phyloP scores from a whole-genome alignment of 345 rosid genomes.

The Aurinia saxatilis region DNA sequence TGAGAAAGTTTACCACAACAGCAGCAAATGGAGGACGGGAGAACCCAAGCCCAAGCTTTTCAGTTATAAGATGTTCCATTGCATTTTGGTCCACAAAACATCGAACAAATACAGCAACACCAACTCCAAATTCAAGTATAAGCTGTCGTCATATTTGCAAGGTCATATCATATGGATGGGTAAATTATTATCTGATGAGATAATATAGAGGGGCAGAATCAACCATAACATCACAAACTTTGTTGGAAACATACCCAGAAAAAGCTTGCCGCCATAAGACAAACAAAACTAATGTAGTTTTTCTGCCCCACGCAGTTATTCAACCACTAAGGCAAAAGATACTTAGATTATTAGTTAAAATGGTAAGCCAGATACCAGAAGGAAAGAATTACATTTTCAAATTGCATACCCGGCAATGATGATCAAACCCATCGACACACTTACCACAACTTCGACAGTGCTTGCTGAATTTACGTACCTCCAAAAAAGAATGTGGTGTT shows the following conservation, averaged over 20 bases:
- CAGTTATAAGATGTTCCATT: constrained; percentile 62
- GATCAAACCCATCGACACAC: constrained; percentile 97
- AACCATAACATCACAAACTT: not conserved
- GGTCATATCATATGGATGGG: not conserved
- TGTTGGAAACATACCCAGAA: constrained; percentile 57
- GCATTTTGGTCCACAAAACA: constrained; percentile 68
- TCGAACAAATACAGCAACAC: constrained; percentile 78
- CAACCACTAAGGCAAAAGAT: constrained; percentile 65
- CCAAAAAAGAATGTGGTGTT: not conserved
- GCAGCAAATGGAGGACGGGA: constrained; percentile 69
- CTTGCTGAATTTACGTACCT: constrained; percentile 93
- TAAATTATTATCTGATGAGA: not conserved
- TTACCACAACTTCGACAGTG: constrained; percentile 96
- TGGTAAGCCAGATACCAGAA: not conserved
- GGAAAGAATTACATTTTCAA: not conserved
- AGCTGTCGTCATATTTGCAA: constrained; percentile 43
- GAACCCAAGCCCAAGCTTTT: constrained; percentile 82
- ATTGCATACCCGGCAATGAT: constrained; percentile 82
- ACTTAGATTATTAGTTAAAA: not conserved
- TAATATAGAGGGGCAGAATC: not conserved
- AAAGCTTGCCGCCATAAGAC: constrained; percentile 83
- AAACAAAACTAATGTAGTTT: constrained; percentile 80
- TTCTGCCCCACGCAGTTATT: constrained; percentile 92
- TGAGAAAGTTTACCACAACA: constrained; percentile 54
- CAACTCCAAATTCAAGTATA: constrained; percentile 77